Percentiles rank a stretch among this genome's conserved stretches.
These are phyloP conservation scores for Vanilla planifolia DNA, from an alignment of 106 monocot genomes.

Conservation along the genomic window DNA sequence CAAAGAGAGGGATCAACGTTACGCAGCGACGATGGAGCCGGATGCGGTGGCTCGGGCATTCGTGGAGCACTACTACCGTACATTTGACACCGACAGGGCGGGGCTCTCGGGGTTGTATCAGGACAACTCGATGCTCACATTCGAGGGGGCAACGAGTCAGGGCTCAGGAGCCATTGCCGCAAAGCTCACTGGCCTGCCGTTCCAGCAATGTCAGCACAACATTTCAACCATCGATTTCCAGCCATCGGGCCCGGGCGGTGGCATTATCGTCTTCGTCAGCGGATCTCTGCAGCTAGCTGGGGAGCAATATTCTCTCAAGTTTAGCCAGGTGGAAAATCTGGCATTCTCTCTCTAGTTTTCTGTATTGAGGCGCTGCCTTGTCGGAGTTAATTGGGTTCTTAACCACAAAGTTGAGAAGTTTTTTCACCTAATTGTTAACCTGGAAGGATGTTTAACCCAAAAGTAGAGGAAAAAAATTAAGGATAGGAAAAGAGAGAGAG, in stretches of 20 bases:
- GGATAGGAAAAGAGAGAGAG: no score
- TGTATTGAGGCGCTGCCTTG: no score
- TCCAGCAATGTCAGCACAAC: slow-evolving; percentile 55
- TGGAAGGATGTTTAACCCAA: no score
- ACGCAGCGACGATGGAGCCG: background rate
- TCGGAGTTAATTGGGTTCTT: no score
- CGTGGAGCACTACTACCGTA: slow-evolving; percentile 1
- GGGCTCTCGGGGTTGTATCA: slow-evolving; percentile 40
- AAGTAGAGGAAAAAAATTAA: no score
- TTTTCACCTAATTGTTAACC: no score
- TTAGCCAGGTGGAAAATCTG: slow-evolving; percentile 37
- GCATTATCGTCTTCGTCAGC: slow-evolving; percentile 11
- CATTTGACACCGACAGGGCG: slow-evolving; percentile 16
- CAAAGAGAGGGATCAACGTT: no score
- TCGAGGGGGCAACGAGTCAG: slow-evolving; percentile 39
- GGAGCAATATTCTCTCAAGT: slow-evolving; percentile 23
- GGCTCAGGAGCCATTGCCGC: slow-evolving; percentile 38
- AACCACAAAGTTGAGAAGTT: no score
- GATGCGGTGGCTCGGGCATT: slow-evolving; percentile 1
- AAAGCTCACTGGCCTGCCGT: slow-evolving; percentile 38
- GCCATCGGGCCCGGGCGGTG: slow-evolving; percentile 12
- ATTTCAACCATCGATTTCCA: slow-evolving; percentile 43
- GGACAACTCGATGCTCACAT: slow-evolving; percentile 54
- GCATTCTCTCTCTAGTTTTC: no score
- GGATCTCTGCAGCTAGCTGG: slow-evolving; percentile 10